Conservation (phyloP, 495 filamentous ascomycete genomes). For the Aspergillus asperescens region DNA sequence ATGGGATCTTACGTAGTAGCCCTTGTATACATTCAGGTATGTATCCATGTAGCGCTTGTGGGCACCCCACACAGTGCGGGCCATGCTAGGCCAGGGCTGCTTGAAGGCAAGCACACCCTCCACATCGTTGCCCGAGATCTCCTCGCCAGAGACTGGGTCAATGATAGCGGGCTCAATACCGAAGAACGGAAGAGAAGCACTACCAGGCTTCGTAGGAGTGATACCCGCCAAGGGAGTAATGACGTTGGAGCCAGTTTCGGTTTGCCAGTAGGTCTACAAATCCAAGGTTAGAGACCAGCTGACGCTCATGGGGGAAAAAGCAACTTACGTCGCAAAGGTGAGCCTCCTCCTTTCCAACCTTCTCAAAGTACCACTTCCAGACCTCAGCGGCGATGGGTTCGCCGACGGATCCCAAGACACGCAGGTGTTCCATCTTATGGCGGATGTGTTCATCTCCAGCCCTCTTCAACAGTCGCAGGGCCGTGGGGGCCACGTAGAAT, state of each 20-base stretch:
- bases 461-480: conserved; percentile 86
- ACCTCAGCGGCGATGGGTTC: conserved; percentile 98
- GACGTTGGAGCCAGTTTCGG: conserved; percentile 94
- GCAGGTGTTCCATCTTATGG: conserved; percentile 79
- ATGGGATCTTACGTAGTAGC: conserved; percentile 85
- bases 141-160: conserved; percentile 90
- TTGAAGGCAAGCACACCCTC: conserved; percentile 98
- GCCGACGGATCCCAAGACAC: conserved; percentile 92
- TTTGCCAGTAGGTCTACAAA: conserved; percentile 98
- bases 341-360: conserved; percentile 88
- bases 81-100: conserved; percentile 98
- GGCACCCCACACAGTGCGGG: conserved; percentile 94
- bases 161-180: conserved; percentile 98
- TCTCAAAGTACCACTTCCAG: conserved; percentile 99
- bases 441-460: conserved; percentile 89
- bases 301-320: neutral
- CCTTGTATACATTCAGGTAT: conserved; percentile 96
- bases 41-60: conserved; percentile 99
- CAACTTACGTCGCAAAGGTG: conserved; percentile 88
- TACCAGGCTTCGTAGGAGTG: conserved; percentile 53
- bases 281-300: neutral
- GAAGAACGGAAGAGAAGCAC: conserved; percentile 71
- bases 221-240: conserved; percentile 54
- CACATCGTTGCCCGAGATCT: conserved; percentile 93
- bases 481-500: conserved; percentile 97